Evolutionary conservation across 495 filamentous ascomycete species (phyloP), one percentile per base, ranked within the genome.

Genomic region (Hypoxylon lienhwacheense): DNA sequence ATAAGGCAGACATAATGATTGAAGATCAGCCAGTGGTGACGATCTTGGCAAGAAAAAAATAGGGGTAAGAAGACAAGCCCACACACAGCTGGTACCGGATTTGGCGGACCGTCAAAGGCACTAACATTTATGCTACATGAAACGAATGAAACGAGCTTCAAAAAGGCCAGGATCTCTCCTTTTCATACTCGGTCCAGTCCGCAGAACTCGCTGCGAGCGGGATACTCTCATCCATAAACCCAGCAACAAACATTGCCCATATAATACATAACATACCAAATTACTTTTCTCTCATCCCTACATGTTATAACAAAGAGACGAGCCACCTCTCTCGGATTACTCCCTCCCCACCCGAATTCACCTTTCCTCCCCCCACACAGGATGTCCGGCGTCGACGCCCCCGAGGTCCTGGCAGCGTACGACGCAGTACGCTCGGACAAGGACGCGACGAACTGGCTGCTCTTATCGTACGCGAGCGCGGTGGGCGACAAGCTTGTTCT

Each of bases 361-460:
- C n/a, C 0, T 11, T 22, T 46, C 50, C 20, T 28, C 34, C 42
- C 19, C 42, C 44, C 19, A 19, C 45, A 8, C 53, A 37, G 32
- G 17, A 78, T 78, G 75, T 78, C 75, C 40, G 70, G 70, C 50
- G 42, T 64, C 61, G 69, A 76, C 63, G 47, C 70, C 56, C 73
- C 73, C 65, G 73, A 77, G 10, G 70, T 78, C 61, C 62, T 68
- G 28, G 66, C 70, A 15, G 76, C 76, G 28, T 77, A 77, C 71
- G 73, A 77, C 16, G 70, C 70, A 7, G 73, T 78, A 17, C 78
- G 80, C 22, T 78, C 76, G 36, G 79, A 83, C 73, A 79, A 79
- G 52, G 73, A 79, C 40, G 66, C 69, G 12, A 76, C 70, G 26
- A 83, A 81, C 64, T 83, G 79, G 79, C 69, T 83, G 12, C 70